These are phyloP conservation scores for Nakazawaea molendinolei DNA, from an alignment of 805 yeast genomes.

Conservation along the genomic window DNA sequence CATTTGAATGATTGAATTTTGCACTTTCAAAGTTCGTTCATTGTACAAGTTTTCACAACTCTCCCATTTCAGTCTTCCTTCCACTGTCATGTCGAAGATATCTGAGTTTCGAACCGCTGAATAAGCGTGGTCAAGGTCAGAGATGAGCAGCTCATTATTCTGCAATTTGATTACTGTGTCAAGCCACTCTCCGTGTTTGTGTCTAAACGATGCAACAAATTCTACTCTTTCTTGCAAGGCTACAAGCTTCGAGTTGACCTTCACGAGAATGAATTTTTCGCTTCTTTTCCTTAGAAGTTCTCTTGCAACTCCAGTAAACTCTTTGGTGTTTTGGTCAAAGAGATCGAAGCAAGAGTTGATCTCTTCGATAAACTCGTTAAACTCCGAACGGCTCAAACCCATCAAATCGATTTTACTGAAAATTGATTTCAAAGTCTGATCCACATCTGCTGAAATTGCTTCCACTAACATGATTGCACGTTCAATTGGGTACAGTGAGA, in stretches of 20 bases:
- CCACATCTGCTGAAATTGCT: constrained; percentile 52
- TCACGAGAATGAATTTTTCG: constrained; percentile 62
- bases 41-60: constrained; percentile 34
- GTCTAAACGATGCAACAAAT: constrained; percentile 39
- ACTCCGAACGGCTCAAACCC: constrained; percentile 33
- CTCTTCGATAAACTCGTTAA: constrained; percentile 25
- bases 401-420: constrained; percentile 35
- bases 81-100: constrained; percentile 29
- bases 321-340: constrained; percentile 60
- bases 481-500: constrained; percentile 53
- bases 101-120: constrained; percentile 30
- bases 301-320: constrained; percentile 59
- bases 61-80: constrained; percentile 35
- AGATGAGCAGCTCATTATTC: constrained; percentile 1
- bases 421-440: constrained; percentile 33
- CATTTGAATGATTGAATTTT: constrained; percentile 33
- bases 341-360: constrained; percentile 31
- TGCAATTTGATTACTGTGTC: constrained; percentile 23
- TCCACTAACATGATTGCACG: constrained; percentile 65
- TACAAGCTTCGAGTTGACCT: constrained; percentile 40
- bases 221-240: constrained; percentile 36
- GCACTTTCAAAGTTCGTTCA: constrained; percentile 36
- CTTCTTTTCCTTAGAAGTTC: constrained; percentile 70
- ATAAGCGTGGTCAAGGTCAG: constrained; percentile 35
- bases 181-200: constrained; percentile 44